Evolutionary conservation across 2,329 filamentous ascomycete species (phyloP).

Genomic region (Pseudogymnoascus sp.): DNA sequence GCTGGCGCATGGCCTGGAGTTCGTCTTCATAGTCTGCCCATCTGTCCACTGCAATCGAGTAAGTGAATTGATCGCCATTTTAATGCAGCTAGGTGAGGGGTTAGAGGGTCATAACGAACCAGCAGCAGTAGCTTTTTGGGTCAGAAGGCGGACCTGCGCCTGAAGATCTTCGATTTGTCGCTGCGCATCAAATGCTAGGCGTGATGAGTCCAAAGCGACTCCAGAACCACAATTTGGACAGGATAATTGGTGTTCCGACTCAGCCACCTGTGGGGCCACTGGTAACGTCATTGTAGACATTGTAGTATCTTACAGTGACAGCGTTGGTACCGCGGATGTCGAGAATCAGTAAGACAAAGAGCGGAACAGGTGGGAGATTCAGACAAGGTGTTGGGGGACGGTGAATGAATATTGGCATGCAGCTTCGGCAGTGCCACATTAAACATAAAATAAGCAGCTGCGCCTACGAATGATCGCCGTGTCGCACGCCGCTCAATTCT

Average conservation of each 20-base stretch:
- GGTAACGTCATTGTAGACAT: conserved; percentile 28
- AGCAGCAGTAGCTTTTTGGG: conserved; percentile 59
- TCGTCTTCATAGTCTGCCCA: conserved; percentile 79
- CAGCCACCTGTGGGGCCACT: conserved; percentile 18
- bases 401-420: background rate
- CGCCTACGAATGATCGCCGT: conserved; percentile 1
- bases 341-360: background rate
- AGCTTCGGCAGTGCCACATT: background rate
- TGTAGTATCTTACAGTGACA: background rate
- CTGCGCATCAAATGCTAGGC: conserved; percentile 34
- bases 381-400: background rate
- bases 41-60: conserved; percentile 43
- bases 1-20: conserved; percentile 48
- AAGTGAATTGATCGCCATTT: conserved; percentile 11
- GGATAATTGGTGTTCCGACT: conserved; percentile 11
- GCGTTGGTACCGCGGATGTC: background rate
- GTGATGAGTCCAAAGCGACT: conserved; percentile 14
- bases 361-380: background rate
- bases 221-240: conserved; percentile 28
- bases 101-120: conserved; percentile 32
- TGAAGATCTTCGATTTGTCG: conserved; percentile 61
- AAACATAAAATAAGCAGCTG: conserved; percentile 5
- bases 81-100: background rate
- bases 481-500: conserved; percentile 3
- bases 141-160: conserved; percentile 60